Evolutionary conservation across 352 stramenopile species (phyloP).

Genomic region (Phytophthora pinifolia): DNA sequence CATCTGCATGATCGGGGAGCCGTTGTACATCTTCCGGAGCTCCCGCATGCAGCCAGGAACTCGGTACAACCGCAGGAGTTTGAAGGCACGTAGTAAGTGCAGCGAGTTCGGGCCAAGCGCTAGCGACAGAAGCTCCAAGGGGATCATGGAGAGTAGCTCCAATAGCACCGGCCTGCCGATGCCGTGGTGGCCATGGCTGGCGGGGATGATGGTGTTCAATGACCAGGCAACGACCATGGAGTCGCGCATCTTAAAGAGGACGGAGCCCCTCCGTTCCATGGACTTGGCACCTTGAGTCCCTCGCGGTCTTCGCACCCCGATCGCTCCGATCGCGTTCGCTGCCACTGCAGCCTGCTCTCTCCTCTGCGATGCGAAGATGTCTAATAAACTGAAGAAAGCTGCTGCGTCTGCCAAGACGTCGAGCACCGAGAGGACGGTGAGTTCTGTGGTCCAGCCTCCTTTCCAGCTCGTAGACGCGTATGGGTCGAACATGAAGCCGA

Average conservation of each 20-base stretch:
- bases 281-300: conserved; percentile 6
- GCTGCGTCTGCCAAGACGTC: conserved; percentile 56
- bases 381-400: conserved; percentile 42
- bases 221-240: conserved; percentile 54
- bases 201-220: conserved; percentile 63
- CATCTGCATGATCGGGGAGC: conserved; percentile 41
- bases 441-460: conserved; percentile 40
- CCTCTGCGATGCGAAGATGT: conserved; percentile 49
- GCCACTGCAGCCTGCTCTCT: conserved; percentile 42
- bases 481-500: conserved; percentile 73
- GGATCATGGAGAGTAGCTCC: conserved; percentile 49
- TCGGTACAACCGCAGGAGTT: conserved; percentile 60
- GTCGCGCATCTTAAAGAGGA: conserved; percentile 30
- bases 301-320: conserved; percentile 18
- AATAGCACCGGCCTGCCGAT: conserved; percentile 44
- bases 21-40: conserved; percentile 48
- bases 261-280: conserved; percentile 6
- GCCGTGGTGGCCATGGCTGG: conserved; percentile 21
- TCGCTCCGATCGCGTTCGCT: conserved; percentile 18
- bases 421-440: conserved; percentile 48
- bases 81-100: conserved; percentile 53
- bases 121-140: conserved; percentile 50
- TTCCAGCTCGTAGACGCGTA: conserved; percentile 21
- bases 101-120: conserved; percentile 49
- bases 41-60: conserved; percentile 43